Evolutionary conservation across 2,329 filamentous ascomycete genomes (phyloP), one percentile per base, ranked within the genome.

Genomic region (Neofusicoccum ribis): DNA sequence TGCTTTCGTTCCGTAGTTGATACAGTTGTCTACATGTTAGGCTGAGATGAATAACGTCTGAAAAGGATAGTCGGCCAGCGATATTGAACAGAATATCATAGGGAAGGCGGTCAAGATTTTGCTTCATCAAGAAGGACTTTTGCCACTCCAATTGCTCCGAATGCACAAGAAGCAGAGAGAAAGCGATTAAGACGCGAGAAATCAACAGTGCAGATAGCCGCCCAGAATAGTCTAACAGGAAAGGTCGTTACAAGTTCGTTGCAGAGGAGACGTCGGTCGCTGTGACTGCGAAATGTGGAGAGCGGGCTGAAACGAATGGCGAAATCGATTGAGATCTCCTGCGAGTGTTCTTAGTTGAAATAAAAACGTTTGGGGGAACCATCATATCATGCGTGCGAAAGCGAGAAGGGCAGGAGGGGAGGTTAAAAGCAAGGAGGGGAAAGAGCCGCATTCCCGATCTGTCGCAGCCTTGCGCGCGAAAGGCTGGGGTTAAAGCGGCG

Each of bases 61-160:
- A 39, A 9, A 47, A 47, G 11, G 43, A 37, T 14, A 60, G 31
- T 27, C 41, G 17, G 3, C 79, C 78, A 7, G 84, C 80, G 60
- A 91, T 83, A 60, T 85, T 81, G 58, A 85, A 84, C 34, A 90
- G 76, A n/a, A 91, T 79, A 75, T 91, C 89, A 71, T 85, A 88
- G 0, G 89, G 88, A 12, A 91, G 75, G 36, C 71, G 69, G 66
- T 83, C 78, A 49, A 85, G 72, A 20, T 68, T 68, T 58, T 68
- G 52, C 68, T 67, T 67, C 74, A 77, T 77, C 41, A 47, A 47
- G 54, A 47, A 52, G 67, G 68, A 70, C 65, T 62, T 44, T 36
- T 14, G 27, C 39, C n/a, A 27, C 31, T 14, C 20, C 58, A 34
- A 31, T 6, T 23, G 2, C 52, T 27, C 20, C 23, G 23, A 36